A percentile compares a stretch with the other conserved stretches of the same genome.
phyloP scores from a whole-genome alignment of 1,284 basidiomycete genomes.

The Rhodotorula sp. region DNA sequence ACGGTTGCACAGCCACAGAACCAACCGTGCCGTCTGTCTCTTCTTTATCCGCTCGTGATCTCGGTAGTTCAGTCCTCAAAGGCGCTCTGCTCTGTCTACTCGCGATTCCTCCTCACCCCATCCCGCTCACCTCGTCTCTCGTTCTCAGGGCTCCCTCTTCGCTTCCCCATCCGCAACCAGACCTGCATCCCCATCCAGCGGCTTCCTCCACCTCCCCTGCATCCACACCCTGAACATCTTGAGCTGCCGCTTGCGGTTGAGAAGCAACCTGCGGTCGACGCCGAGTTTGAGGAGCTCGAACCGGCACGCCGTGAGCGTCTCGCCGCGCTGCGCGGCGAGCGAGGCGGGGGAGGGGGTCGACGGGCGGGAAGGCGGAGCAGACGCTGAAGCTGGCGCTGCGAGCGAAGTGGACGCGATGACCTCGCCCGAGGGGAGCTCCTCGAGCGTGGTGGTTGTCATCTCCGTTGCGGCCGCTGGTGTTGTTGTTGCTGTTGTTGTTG shows the following conservation, averaged over 20 bases:
- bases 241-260: slow-evolving; percentile 86
- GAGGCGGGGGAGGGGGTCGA: background rate
- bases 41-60: background rate
- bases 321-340: background rate
- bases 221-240: slow-evolving; percentile 78
- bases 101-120: background rate
- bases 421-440: background rate
- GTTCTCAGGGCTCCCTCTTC: background rate
- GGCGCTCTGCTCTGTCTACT: too few relatives aligned
- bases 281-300: slow-evolving; percentile 76
- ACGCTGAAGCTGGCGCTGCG: too few relatives aligned
- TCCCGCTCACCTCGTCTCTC: too few relatives aligned
- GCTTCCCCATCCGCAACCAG: background rate
- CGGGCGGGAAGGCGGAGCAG: background rate
- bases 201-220: slow-evolving; percentile 42
- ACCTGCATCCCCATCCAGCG: background rate
- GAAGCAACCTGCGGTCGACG: slow-evolving; percentile 81
- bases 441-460: background rate
- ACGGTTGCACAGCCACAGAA: too few relatives aligned
- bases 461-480: background rate
- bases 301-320: slow-evolving; percentile 4
- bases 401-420: background rate
- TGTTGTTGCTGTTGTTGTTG: slow-evolving; percentile 24
- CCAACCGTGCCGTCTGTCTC: too few relatives aligned
- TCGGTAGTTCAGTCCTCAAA: too few relatives aligned